Evolutionary conservation across 306 rosid genomes (phyloP).

Genomic region (Spatholobus suberectus): DNA sequence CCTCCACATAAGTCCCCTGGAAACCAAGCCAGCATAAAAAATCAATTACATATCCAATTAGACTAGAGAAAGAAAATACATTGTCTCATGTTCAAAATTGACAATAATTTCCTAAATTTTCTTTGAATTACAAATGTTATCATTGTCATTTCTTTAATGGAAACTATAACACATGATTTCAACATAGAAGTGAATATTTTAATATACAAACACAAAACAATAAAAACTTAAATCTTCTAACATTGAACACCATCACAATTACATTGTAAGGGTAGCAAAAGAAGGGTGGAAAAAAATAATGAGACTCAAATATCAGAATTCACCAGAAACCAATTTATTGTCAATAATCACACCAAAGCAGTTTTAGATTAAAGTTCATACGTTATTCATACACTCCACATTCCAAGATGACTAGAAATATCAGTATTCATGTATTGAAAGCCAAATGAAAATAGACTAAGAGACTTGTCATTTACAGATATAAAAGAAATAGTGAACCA

Average conservation of each 20-base stretch:
- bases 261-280: neutral
- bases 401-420: constrained; percentile 26
- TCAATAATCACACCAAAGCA: constrained; percentile 11
- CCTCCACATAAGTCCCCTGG: constrained; percentile 99
- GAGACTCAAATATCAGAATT: neutral
- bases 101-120: constrained; percentile 4
- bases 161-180: constrained; percentile 10
- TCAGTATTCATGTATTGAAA: neutral
- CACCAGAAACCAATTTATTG: constrained; percentile 20
- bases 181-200: constrained; percentile 25
- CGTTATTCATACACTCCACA: constrained; percentile 1
- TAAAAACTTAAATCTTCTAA: constrained; percentile 29
- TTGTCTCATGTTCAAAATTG: constrained; percentile 10
- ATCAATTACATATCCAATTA: constrained; percentile 26
- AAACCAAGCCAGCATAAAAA: constrained; percentile 30
- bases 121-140: neutral
- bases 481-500: constrained; percentile 9
- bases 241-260: neutral
- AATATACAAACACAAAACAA: constrained; percentile 9
- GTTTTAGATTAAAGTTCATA: neutral
- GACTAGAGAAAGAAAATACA: neutral
- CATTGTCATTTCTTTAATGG: constrained; percentile 17
- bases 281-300: neutral
- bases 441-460: constrained; percentile 8
- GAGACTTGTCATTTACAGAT: neutral